These are phyloP conservation scores for Trichoderma parareesei DNA, from an alignment of 495 filamentous ascomycete species.

Conservation along the genomic window DNA sequence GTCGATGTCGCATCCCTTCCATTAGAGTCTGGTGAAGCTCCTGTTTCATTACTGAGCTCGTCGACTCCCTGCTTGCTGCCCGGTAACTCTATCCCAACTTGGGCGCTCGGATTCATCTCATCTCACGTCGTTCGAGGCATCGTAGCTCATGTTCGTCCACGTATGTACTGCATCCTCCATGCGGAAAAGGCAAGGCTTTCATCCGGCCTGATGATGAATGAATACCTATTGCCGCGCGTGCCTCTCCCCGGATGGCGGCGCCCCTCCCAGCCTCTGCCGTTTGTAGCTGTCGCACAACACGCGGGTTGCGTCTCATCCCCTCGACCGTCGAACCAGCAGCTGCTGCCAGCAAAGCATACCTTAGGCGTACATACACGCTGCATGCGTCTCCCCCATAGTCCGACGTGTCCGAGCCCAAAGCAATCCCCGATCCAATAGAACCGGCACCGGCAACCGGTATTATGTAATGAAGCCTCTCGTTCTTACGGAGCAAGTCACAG, in stretches of 20 bases:
- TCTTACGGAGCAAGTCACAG: background rate
- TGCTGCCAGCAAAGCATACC: conserved; percentile 6
- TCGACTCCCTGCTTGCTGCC: too few species aligned
- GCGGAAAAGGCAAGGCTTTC: background rate
- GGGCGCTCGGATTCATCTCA: background rate
- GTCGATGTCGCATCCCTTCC: too few species aligned
- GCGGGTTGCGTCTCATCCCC: background rate
- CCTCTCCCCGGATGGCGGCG: background rate
- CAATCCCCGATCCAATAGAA: background rate
- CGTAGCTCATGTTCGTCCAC: background rate
- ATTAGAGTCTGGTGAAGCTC: too few species aligned
- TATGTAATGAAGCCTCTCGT: background rate
- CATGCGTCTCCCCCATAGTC: background rate
- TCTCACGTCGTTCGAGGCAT: background rate
- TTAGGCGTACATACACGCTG: background rate
- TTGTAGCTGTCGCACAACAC: background rate
- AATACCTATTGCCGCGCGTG: background rate
- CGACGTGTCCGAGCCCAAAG: background rate
- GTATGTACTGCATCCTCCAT: background rate
- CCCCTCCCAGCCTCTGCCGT: background rate
- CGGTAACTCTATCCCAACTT: too few species aligned
- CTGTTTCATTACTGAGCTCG: too few species aligned
- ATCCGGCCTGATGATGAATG: background rate
- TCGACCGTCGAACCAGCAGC: background rate
- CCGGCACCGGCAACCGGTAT: background rate